Evolutionary conservation across 306 rosid species (phyloP), one percentile per base, ranked within the genome.

Genomic region (Cucumis hystrix): DNA sequence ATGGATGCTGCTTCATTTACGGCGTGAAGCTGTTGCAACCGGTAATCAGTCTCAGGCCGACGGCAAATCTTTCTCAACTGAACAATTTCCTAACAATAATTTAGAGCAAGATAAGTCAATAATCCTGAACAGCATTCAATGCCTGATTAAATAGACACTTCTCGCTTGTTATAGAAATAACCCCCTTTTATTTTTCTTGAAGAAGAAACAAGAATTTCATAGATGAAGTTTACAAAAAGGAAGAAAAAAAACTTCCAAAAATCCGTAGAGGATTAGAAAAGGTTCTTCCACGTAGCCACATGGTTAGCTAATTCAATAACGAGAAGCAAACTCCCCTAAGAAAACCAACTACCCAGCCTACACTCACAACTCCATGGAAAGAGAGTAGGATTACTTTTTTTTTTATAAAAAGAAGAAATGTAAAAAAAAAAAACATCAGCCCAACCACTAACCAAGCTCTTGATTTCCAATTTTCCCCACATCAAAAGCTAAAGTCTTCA

Each of bases 21-120:
- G 2, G 97, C 97, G 79, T 89, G 96, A 78, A 96, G 98, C 81
- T 92, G 99, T 35, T 89, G 99, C 85, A 96, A 80, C 78, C 99
- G 84, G 84, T 89, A 88, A 77, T 96, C 99, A 2, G 97, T 91
- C 84, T 96, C 99, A 0, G 99, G 99, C 81, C 98, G 78, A 33
- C 99, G 99, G 62, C 99, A 96, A 77, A 96, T 88, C 88, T 96
- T 96, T 84, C 97, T 81, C 52, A 96, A 88, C 0, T 97, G 98
- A 77, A 96, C 97, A 16, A 96, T 96, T 91, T 96, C 99, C 99
- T 96, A 87, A 33, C 43, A 81, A 30, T 70, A 54, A 68, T 73
- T 63, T 72, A 76, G 56, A 73, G n/a, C 77, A 73, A 73, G 10
- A 13, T 11, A 52, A 73, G 49, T 73, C 63, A 73, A 73, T 73